phyloP scores from a whole-genome alignment of 495 filamentous ascomycete genomes.

The Tuber brumale region DNA sequence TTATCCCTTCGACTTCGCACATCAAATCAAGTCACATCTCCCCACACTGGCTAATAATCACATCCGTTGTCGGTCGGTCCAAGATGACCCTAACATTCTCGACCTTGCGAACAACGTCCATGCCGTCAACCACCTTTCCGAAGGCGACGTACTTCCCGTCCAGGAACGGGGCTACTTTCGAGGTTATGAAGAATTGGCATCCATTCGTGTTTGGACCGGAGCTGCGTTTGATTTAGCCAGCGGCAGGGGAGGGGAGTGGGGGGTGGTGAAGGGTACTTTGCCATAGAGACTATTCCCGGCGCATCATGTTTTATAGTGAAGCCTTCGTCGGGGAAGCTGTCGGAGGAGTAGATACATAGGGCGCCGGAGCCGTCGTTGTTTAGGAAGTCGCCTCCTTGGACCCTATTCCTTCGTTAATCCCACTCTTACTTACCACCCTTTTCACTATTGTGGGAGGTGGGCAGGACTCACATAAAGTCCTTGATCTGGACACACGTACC shows the following conservation, averaged over 20 bases:
- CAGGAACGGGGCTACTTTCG: slow-evolving; percentile 75
- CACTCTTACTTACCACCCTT: not conserved
- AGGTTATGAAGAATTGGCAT: slow-evolving; percentile 95
- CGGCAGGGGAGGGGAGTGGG: not conserved
- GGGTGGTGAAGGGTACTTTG: slow-evolving; percentile 42
- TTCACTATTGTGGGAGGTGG: not conserved
- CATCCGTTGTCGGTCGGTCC: slow-evolving; percentile 79
- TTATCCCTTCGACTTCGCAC: not conserved
- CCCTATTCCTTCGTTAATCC: slow-evolving; percentile 30
- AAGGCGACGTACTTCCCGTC: slow-evolving; percentile 95
- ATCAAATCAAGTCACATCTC: slow-evolving; percentile 59
- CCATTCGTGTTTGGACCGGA: slow-evolving; percentile 91
- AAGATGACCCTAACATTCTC: slow-evolving; percentile 76
- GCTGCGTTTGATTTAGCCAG: slow-evolving; percentile 53
- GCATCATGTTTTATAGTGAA: slow-evolving; percentile 71
- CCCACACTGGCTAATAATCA: slow-evolving; percentile 78
- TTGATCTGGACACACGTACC: slow-evolving; percentile 58
- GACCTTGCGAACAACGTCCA: slow-evolving; percentile 83
- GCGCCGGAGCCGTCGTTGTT: slow-evolving; percentile 88
- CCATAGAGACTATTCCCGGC: slow-evolving; percentile 84
- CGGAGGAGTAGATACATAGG: slow-evolving; percentile 76
- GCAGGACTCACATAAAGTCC: slow-evolving; percentile 67
- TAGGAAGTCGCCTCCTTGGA: slow-evolving; percentile 93
- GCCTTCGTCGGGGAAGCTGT: slow-evolving; percentile 85
- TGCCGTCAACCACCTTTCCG: slow-evolving; percentile 72